phyloP scores from a whole-genome alignment of 257 asterid species.

The Voacanga thouarsii region DNA sequence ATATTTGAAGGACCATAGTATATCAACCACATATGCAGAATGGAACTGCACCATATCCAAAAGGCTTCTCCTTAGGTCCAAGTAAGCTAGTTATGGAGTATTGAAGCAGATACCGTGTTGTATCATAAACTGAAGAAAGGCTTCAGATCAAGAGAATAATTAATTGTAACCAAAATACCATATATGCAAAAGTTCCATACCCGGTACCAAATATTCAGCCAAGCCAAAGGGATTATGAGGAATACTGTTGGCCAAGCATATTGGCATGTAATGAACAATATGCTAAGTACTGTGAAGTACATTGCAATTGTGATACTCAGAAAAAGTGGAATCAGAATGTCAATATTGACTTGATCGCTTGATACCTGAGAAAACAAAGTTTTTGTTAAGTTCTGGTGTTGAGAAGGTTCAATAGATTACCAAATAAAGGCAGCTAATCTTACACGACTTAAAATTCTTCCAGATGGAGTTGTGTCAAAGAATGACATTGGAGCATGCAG shows the following conservation, averaged over 20 bases:
- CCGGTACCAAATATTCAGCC: constrained; percentile 73
- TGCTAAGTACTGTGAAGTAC: constrained; percentile 43
- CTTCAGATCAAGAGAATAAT: not conserved
- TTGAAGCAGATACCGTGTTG: not conserved
- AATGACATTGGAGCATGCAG: constrained; percentile 86
- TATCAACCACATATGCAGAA: too few relatives aligned
- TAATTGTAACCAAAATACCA: not conserved
- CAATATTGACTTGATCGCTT: constrained; percentile 56
- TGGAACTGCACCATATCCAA: too few relatives aligned
- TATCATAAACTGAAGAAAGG: not conserved
- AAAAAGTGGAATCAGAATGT: constrained; percentile 45
- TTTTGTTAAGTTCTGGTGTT: not conserved
- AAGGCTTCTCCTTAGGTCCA: too few relatives aligned
- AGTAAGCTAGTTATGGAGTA: too few relatives aligned
- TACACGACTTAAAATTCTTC: constrained; percentile 72
- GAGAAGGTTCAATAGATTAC: not conserved
- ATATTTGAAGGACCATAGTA: not conserved
- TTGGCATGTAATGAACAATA: constrained; percentile 46
- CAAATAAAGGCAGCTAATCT: constrained; percentile 14
- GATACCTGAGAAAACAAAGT: constrained; percentile 46
- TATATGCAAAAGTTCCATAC: constrained; percentile 27
- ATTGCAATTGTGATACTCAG: constrained; percentile 30
- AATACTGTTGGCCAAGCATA: constrained; percentile 68
- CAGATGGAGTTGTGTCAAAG: constrained; percentile 89
- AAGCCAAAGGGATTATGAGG: constrained; percentile 53